Evolutionary conservation across 192 early-diverging fungal genomes (phyloP), one percentile per base, ranked within the genome.

Genomic region (Chytriomyces hyalinus): DNA sequence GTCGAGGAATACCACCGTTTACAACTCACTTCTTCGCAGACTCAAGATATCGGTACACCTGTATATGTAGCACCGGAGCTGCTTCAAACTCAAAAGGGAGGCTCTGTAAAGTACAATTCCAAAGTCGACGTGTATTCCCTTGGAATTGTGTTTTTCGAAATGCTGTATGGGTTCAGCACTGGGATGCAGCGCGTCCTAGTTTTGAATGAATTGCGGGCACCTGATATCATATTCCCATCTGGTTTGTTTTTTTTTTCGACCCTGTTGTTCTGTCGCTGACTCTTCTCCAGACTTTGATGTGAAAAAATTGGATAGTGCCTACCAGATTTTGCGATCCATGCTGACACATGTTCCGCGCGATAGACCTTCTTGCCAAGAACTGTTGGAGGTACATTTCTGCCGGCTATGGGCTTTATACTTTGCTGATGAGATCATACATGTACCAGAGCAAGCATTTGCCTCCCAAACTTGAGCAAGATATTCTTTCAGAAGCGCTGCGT

Each of bases 101-200:
- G 65, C 11, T 46, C 80, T 78, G 79, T 86, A 81, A 85, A 85
- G 46, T 95, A 95, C 78, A 94, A 91, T 67, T 85, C 90, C 43
- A 94, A 94, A 72, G 92, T 92, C 0, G 94, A 95, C 63, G 92
- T 95, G 84, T 94, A 89, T 85, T 93, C 91, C n/a, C 78, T 94
- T 26, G 82, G 82, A 26, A 85, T 87, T 11, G 86, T 94, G 47
- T 92, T 93, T 59, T 92, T 93, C 66, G 90, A 94, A 77, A 92
- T 95, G 87, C 87, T 88, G 48, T 93, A 93, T 77, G 85, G 83
- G 6, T 81, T 94, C 49, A 67, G 84, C 1, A 94, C 94, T 3
- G 92, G 90, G 8, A 94, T 95, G 94, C 89, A 95, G 60, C 90
- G 95, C 15, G 88, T 87, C 3, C 80, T 85, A 65, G 88, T 91